Conservation (phyloP, 495 filamentous ascomycete genomes). For the Evansstolkia leycettana region DNA sequence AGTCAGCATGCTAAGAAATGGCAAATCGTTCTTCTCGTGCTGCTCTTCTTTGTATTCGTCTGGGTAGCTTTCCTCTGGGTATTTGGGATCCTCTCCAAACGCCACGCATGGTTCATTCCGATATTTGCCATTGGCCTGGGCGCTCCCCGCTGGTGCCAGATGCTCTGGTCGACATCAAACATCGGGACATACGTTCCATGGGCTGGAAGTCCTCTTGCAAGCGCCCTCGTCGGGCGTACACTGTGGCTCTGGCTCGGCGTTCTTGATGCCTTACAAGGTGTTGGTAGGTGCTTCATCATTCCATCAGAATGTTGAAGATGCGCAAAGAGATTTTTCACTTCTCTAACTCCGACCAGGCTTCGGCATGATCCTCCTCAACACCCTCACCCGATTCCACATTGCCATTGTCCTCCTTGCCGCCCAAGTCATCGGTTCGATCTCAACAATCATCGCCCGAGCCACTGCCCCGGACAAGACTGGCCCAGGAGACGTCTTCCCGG, state of each 20-base stretch:
- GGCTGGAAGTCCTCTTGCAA: slow-evolving; percentile 32
- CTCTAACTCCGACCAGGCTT: slow-evolving; percentile 49
- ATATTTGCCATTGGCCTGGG: slow-evolving; percentile 55
- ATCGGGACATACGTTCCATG: slow-evolving; percentile 50
- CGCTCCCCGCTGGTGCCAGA: slow-evolving; percentile 53
- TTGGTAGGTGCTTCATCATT: slow-evolving; percentile 9
- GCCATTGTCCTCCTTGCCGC: slow-evolving; percentile 41
- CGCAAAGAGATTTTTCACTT: slow-evolving; percentile 24
- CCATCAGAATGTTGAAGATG: neutral
- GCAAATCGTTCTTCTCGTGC: slow-evolving; percentile 37
- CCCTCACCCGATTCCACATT: slow-evolving; percentile 48
- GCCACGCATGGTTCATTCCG: slow-evolving; percentile 52
- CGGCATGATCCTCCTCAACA: slow-evolving; percentile 53
- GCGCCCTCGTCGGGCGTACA: slow-evolving; percentile 38
- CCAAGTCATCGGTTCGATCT: slow-evolving; percentile 42
- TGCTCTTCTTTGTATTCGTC: slow-evolving; percentile 46
- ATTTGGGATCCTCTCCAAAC: slow-evolving; percentile 37
- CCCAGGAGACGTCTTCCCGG: slow-evolving; percentile 52
- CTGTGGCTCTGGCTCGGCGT: slow-evolving; percentile 58
- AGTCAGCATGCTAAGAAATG: slow-evolving; percentile 39
- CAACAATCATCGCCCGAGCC: slow-evolving; percentile 44
- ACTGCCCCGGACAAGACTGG: slow-evolving; percentile 46
- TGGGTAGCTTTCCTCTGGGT: slow-evolving; percentile 38
- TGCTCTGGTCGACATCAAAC: slow-evolving; percentile 47
- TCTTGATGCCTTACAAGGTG: slow-evolving; percentile 41